Conservation (phyloP, 2,329 filamentous ascomycete genomes). For the Cladosporium austrohemisphaericum region DNA sequence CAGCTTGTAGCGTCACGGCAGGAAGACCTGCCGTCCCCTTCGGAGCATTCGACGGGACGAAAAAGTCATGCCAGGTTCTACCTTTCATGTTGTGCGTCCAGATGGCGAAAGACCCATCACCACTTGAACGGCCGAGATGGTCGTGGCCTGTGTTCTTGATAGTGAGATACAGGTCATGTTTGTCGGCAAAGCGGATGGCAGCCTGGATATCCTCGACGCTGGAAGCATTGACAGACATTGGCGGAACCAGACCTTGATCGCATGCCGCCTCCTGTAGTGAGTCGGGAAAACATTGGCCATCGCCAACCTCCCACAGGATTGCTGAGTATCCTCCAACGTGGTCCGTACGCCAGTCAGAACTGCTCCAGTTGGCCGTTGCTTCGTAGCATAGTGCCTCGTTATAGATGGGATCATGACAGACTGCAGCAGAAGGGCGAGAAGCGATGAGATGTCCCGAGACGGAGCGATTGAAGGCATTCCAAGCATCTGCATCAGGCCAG, state of each 20-base stretch:
- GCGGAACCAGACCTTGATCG: slow-evolving; percentile 1
- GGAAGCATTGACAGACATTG: neutral
- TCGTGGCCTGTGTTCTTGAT: slow-evolving; percentile 29
- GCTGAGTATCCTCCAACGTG: neutral
- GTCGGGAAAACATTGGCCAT: neutral
- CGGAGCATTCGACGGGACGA: slow-evolving; percentile 5
- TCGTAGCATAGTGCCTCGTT: neutral
- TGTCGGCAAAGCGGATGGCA: slow-evolving; percentile 22
- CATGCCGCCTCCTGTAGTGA: too few relatives aligned
- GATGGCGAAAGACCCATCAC: slow-evolving; percentile 21
- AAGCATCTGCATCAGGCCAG: neutral
- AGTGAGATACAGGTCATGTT: slow-evolving; percentile 22
- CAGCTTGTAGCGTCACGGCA: slow-evolving; percentile 22
- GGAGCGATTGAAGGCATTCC: neutral
- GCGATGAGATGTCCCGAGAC: neutral
- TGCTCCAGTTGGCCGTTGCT: neutral
- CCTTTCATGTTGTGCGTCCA: slow-evolving; percentile 23
- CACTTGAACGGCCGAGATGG: slow-evolving; percentile 24
- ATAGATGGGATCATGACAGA: neutral
- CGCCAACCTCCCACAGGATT: neutral
- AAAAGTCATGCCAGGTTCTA: neutral
- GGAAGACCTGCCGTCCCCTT: slow-evolving; percentile 14
- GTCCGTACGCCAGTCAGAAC: neutral
- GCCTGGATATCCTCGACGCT: slow-evolving; percentile 20
- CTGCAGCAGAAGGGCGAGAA: neutral